phyloP scores from a whole-genome alignment of 306 rosid species.

The Acacia confusa region DNA sequence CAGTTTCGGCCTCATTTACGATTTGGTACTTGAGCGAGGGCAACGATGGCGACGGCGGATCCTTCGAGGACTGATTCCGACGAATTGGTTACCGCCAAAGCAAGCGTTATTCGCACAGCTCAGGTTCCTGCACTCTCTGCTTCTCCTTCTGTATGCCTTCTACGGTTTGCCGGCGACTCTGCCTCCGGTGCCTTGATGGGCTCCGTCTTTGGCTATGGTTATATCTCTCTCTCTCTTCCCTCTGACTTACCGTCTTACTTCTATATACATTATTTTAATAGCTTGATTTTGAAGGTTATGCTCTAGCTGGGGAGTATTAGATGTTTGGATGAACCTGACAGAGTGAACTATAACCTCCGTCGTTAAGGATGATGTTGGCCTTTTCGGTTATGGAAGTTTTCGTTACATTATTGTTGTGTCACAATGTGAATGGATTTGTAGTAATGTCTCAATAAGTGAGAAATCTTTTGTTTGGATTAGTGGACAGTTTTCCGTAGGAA shows the following conservation, averaged over 20 bases:
- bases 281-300: background rate
- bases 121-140: slow-evolving; percentile 30
- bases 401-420: background rate
- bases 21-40: background rate
- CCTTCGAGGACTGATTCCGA: slow-evolving; percentile 48
- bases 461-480: background rate
- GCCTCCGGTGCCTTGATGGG: slow-evolving; percentile 93
- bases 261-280: background rate
- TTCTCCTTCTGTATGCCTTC: slow-evolving; percentile 66
- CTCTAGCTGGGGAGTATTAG: background rate
- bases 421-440: background rate
- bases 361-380: background rate
- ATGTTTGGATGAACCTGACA: background rate
- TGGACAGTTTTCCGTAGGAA: background rate
- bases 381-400: background rate
- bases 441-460: background rate
- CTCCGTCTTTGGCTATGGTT: slow-evolving; percentile 92
- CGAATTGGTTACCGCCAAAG: background rate
- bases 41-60: slow-evolving; percentile 57
- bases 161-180: slow-evolving; percentile 74
- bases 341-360: background rate
- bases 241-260: background rate
- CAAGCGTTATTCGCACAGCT: slow-evolving; percentile 14
- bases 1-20: background rate
- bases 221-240: background rate